Percentiles rank a stretch among this genome's conserved stretches.
phyloP scores from a whole-genome alignment of 805 yeast genomes.

The Schwanniomyces occidentalis region DNA sequence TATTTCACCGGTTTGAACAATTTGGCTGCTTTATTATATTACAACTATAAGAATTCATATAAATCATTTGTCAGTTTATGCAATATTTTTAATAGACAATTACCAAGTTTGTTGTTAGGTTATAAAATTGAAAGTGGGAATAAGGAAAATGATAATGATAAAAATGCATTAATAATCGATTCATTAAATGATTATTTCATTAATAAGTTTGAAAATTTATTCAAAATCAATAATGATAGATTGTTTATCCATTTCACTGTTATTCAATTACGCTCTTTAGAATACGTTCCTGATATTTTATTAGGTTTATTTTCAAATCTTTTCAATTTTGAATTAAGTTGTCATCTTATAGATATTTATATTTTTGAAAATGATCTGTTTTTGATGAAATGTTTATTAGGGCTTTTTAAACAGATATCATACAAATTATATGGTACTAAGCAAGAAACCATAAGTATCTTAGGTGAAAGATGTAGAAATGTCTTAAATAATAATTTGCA shows the following conservation, averaged over 20 bases:
- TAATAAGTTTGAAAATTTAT: slow-evolving; percentile 46
- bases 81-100: slow-evolving; percentile 35
- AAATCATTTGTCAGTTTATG: slow-evolving; percentile 42
- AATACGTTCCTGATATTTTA: slow-evolving; percentile 43
- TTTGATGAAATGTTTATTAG: slow-evolving; percentile 54
- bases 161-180: slow-evolving; percentile 3
- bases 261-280: slow-evolving; percentile 40
- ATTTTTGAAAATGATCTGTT: slow-evolving; percentile 63
- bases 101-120: slow-evolving; percentile 18
- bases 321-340: slow-evolving; percentile 46
- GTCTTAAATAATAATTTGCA: slow-evolving; percentile 1
- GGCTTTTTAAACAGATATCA: slow-evolving; percentile 48
- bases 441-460: slow-evolving; percentile 43
- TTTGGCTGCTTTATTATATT: slow-evolving; percentile 43
- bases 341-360: slow-evolving; percentile 56
- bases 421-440: slow-evolving; percentile 51
- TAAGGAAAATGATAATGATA: not conserved
- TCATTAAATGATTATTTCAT: slow-evolving; percentile 12
- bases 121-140: slow-evolving; percentile 9
- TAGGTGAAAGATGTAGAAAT: slow-evolving; percentile 17
- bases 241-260: slow-evolving; percentile 52
- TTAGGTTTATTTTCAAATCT: slow-evolving; percentile 47
- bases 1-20: slow-evolving; percentile 38
- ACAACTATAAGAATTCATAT: slow-evolving; percentile 30
- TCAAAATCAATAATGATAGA: slow-evolving; percentile 42